These are phyloP conservation scores for Cyberlindnera saturnus DNA, from an alignment of 805 yeast species.

Conservation along the genomic window DNA sequence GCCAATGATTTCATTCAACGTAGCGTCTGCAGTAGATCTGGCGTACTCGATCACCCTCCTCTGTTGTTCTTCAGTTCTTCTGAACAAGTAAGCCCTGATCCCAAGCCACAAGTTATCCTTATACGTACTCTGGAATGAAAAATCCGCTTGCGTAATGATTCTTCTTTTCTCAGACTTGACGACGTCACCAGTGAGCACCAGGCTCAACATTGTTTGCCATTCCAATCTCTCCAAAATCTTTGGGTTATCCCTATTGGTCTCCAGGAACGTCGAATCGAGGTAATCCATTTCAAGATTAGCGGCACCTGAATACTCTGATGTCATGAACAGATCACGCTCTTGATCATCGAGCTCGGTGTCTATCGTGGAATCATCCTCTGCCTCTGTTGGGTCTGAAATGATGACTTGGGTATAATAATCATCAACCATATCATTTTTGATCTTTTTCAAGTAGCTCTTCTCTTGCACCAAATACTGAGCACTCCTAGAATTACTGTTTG, in stretches of 20 bases:
- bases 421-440: slow-evolving; percentile 55
- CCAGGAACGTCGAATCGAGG: slow-evolving; percentile 15
- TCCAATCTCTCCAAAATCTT: slow-evolving; percentile 70
- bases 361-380: slow-evolving; percentile 26
- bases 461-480: slow-evolving; percentile 44
- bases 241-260: slow-evolving; percentile 25
- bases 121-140: slow-evolving; percentile 46
- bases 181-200: slow-evolving; percentile 93
- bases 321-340: slow-evolving; percentile 16
- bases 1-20: slow-evolving; percentile 60
- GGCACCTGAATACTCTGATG: slow-evolving; percentile 22
- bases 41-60: slow-evolving; percentile 59
- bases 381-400: slow-evolving; percentile 34
- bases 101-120: slow-evolving; percentile 84
- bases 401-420: slow-evolving; percentile 71
- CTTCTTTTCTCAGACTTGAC: slow-evolving; percentile 84
- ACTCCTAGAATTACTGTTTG: slow-evolving; percentile 20
- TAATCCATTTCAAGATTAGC: slow-evolving; percentile 44
- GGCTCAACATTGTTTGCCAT: slow-evolving; percentile 92
- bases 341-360: slow-evolving; percentile 24
- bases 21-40: slow-evolving; percentile 64
- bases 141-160: slow-evolving; percentile 49
- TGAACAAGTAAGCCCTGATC: slow-evolving; percentile 72
- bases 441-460: slow-evolving; percentile 54
- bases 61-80: slow-evolving; percentile 78